Evolutionary conservation across 1,139 yeast species (phyloP).

Genomic region (Sugiyamaella sp.): DNA sequence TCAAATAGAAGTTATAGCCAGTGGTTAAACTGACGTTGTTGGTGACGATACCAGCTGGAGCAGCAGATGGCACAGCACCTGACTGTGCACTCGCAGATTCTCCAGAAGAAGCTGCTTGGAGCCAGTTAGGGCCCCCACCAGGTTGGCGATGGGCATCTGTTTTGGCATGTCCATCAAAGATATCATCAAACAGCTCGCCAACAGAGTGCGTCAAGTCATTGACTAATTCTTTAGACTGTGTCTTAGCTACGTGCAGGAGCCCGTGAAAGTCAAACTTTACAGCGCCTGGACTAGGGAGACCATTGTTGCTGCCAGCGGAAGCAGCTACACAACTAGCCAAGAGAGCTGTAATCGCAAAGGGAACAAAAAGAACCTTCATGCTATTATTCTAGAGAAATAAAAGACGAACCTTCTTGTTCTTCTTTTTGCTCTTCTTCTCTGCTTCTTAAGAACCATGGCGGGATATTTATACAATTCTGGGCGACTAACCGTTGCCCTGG

Average conservation of each 20-base stretch:
- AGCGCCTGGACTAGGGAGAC: slow-evolving; percentile 15
- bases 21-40: slow-evolving; percentile 26
- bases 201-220: background rate
- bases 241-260: slow-evolving; percentile 2
- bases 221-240: background rate
- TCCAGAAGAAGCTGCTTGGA: background rate
- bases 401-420: background rate
- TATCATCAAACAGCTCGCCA: background rate
- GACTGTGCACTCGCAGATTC: background rate
- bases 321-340: background rate
- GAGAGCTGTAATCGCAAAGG: background rate
- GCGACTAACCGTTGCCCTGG: background rate
- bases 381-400: background rate
- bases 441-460: background rate
- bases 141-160: background rate
- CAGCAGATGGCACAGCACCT: background rate
- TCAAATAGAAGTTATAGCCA: slow-evolving; percentile 38
- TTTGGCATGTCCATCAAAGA: slow-evolving; percentile 3
- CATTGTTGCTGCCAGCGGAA: background rate
- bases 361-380: slow-evolving; percentile 2
- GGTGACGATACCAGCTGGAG: background rate
- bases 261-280: slow-evolving; percentile 19
- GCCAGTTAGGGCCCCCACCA: background rate
- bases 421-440: background rate
- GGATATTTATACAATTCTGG: background rate